Evolutionary conservation across 2,329 filamentous ascomycete species (phyloP), one percentile per base, ranked within the genome.

Genomic region (Penicillium vulpinum): DNA sequence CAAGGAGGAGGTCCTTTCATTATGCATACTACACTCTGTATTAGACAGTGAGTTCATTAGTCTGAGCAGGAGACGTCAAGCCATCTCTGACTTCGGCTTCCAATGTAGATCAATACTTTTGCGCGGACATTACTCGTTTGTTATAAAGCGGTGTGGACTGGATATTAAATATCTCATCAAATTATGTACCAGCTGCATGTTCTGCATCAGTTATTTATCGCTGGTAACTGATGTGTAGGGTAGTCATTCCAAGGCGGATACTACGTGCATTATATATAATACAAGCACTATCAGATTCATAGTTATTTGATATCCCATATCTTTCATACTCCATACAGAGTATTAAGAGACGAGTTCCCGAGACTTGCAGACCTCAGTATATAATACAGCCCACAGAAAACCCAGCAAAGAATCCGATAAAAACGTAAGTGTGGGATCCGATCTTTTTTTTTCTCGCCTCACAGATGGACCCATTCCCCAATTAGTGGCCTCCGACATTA

Each of bases 341-440:
- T 41, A 39, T 38, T 4, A 46, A 16, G 7, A 28, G 22, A 50
- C 45, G 45, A 29, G 21, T 35, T 38, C 36, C 18, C n/a, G 43
- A 60, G 49, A 60, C 57, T 43, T 55, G 53, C 15, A 16, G 26
- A n/a, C n/a, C n/a, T n/a, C 49, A 56, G 51, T 50, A 26, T 58
- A 56, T 44, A 16, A 44, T 28, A 59, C 41, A 48, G 28, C 44
- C 52, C 50, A 53, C 21, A 21, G n/a, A 45, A 41, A 35, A 35
- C 16, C 44, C 18, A 24, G 29, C 44, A 29, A 36, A 39, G 13
- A 21, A 38, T 39, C 38, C 31, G 31, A 31, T 13, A 13, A 16
- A 43, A 40, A 51, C 31, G 15, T 22, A 44, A 41, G 41, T 59
- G 54, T 53, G 51, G 28, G 28, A 51, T 57, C 45, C 49, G 29